Percentiles rank a stretch among this genome's conserved stretches.
These are phyloP conservation scores for Oryza nivara DNA, from an alignment of 176 grass and related monocot species.

Conservation along the genomic window DNA sequence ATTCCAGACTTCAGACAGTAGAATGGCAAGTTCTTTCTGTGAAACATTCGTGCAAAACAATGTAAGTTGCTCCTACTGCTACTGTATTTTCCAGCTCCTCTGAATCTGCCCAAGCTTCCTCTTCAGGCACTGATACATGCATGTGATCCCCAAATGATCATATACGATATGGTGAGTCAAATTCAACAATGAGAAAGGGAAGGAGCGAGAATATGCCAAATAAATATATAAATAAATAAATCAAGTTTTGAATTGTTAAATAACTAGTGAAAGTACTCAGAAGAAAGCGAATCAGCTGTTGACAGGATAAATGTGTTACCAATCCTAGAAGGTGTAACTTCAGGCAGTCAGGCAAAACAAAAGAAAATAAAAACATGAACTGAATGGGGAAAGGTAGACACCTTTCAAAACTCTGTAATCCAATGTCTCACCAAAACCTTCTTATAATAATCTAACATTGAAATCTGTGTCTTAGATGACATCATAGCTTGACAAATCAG, in stretches of 20 bases:
- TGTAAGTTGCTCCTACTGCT: background rate
- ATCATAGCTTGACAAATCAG: slow-evolving; percentile 20
- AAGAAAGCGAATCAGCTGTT: background rate
- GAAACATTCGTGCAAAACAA: background rate
- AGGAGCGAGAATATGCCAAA: background rate
- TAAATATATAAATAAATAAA: background rate
- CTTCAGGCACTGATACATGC: background rate
- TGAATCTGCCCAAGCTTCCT: background rate
- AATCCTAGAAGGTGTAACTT: background rate
- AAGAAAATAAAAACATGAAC: slow-evolving; percentile 2
- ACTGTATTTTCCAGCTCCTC: background rate
- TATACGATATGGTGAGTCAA: background rate
- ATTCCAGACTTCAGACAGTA: background rate
- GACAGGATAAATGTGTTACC: background rate
- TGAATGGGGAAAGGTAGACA: background rate
- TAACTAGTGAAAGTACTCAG: background rate
- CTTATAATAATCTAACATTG: background rate
- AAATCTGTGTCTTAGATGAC: background rate
- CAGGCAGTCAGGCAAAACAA: background rate
- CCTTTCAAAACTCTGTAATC: background rate
- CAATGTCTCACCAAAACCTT: slow-evolving; percentile 20
- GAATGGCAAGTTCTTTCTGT: background rate
- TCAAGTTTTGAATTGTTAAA: slow-evolving; percentile 4
- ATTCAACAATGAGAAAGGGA: background rate
- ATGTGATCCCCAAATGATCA: background rate